Percentiles rank a stretch among this genome's conserved stretches.
These are phyloP conservation scores for Dissophora globulifera DNA, from an alignment of 192 early-diverging fungal species.

Conservation along the genomic window DNA sequence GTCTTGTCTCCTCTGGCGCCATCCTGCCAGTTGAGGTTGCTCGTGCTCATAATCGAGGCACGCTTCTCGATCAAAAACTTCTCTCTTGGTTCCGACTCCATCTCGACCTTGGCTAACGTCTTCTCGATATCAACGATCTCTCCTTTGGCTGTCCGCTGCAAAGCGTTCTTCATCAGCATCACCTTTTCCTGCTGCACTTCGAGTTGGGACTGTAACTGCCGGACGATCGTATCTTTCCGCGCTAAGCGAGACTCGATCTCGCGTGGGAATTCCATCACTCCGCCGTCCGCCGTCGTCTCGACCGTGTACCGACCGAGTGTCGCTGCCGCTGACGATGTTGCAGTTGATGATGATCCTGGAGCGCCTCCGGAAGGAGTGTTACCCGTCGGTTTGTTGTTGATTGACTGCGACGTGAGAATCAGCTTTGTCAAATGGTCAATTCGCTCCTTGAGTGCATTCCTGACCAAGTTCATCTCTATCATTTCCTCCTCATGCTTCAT, in stretches of 20 bases:
- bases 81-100: conserved; percentile 25
- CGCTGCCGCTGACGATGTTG: background rate
- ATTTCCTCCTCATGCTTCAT: conserved; percentile 65
- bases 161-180: conserved; percentile 39
- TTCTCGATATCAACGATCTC: conserved; percentile 36
- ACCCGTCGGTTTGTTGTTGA: conserved; percentile 26
- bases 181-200: conserved; percentile 56
- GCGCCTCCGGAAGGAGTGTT: no score
- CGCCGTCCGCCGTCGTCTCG: conserved; percentile 24
- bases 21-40: conserved; percentile 17
- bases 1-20: conserved; percentile 10
- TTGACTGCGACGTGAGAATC: conserved; percentile 71
- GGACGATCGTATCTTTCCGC: conserved; percentile 42
- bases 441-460: conserved; percentile 82
- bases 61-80: conserved; percentile 48
- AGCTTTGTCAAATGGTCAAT: conserved; percentile 89
- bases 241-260: conserved; percentile 25
- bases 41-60: conserved; percentile 36
- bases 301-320: conserved; percentile 22
- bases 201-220: conserved; percentile 31
- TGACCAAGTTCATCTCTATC: conserved; percentile 61
- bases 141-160: conserved; percentile 28
- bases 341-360: background rate
- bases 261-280: conserved; percentile 27
- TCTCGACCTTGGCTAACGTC: conserved; percentile 51